Base-by-base conservation (phyloP, 257 asterid genomes). In the Ilex aquifolium region DNA sequence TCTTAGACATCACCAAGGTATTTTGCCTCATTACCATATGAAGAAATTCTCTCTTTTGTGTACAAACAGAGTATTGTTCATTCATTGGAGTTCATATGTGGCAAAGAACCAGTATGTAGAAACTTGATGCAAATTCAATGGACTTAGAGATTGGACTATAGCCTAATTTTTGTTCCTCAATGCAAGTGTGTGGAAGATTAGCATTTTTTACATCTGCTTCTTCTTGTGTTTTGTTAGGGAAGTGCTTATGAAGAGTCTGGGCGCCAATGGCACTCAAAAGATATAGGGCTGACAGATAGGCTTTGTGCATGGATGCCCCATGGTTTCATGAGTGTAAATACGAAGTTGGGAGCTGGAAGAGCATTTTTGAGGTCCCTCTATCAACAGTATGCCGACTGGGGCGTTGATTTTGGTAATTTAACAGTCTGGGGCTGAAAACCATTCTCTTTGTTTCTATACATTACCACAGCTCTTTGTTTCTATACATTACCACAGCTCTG, bases 371-470 rank as follows among this genome's bases (percentile, higher is more conserved):
- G 88, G 77, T 93, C 99, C 32, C 95, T 93, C 50, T 80, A 93
- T 80, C 95, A 81, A 49, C 97, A 93, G 67, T 93, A 90, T 73
- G 90, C 91, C 21, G 85, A 85, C 5, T 93, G 99, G 99, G 97
- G 96, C 56, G 88, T 93, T 44, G 97, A 93, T 79, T 90, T 87
- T 68, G 92, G 99, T 93, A 87, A 65, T 59, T n/a, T 57, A 4
- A 46, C 16, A 15, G 27, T 15, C 52, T 8, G 15, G 0, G 21
- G 50, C 11, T 21, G 63, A 46, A 29, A 71, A 60, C 60, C 32
- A 13, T 52, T 58, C 9, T 14, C 46, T 21, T 11, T 16, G 60
- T 61, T 53, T 39, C 52, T 30, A 9, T 30, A 48, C 53, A 15
- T 31, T n/a, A 36, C 42, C 42, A 36, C 42, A 36, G 42, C 5